A percentile compares a stretch with the other conserved stretches of the same genome.
Conservation (phyloP, 2,329 filamentous ascomycete genomes). For the Clonostachys rhizophaga region DNA sequence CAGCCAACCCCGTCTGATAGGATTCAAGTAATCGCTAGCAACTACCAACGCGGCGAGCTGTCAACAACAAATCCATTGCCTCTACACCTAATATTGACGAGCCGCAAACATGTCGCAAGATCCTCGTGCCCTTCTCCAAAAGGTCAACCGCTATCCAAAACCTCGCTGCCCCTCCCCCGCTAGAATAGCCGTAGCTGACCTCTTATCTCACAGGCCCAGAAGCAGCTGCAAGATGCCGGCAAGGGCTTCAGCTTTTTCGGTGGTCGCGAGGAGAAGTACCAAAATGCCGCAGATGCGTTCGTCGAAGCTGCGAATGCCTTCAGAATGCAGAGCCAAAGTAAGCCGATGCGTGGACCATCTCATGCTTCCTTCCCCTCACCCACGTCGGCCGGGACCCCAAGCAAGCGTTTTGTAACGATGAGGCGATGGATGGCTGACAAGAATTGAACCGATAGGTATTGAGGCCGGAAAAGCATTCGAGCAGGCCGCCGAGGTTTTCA, state of each 20-base stretch:
- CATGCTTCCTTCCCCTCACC: not conserved
- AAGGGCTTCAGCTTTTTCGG: constrained; percentile 89
- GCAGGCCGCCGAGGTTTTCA: constrained; percentile 77
- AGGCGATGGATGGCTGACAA: not conserved
- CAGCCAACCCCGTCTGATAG: too few species aligned
- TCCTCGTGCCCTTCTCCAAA: constrained; percentile 72
- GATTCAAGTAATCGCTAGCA: too few species aligned
- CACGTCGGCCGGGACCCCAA: not conserved
- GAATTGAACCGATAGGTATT: constrained; percentile 49
- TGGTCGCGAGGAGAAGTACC: constrained; percentile 80
- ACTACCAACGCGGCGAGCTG: too few species aligned
- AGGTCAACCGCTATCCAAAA: constrained; percentile 45
- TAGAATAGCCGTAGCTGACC: constrained; percentile 11
- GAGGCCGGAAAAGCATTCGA: constrained; percentile 88
- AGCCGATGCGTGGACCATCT: constrained; percentile 11
- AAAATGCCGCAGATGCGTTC: constrained; percentile 84
- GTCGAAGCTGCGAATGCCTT: constrained; percentile 89
- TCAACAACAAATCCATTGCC: too few species aligned
- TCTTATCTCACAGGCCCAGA: constrained; percentile 66
- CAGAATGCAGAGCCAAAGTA: constrained; percentile 80
- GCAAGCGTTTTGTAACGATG: not conserved
- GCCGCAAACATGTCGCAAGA: constrained; percentile 62
- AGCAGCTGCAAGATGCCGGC: constrained; percentile 67
- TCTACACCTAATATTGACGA: too few species aligned
- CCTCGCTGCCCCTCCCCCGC: constrained; percentile 4